phyloP scores from a whole-genome alignment of 805 yeast genomes.

The Starmerella kuoi region DNA sequence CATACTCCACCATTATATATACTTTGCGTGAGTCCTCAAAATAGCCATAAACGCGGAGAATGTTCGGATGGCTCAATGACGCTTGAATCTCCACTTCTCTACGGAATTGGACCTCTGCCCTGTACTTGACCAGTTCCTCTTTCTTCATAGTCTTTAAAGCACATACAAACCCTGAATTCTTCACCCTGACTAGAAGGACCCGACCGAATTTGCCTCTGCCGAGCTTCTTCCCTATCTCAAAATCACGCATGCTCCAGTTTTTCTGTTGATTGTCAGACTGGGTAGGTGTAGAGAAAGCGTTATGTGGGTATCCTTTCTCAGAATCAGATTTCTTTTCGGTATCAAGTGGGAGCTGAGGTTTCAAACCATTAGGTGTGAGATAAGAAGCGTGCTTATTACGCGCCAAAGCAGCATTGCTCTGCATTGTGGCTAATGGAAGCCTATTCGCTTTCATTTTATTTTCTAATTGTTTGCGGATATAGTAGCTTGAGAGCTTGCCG shows the following conservation, averaged over 20 bases:
- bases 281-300: background rate
- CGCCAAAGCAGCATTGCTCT: constrained; percentile 5
- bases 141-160: constrained; percentile 90
- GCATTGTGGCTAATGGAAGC: constrained; percentile 1
- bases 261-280: background rate
- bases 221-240: constrained; percentile 73
- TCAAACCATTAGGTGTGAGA: background rate
- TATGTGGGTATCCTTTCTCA: background rate
- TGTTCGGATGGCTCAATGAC: constrained; percentile 57
- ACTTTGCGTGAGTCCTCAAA: constrained; percentile 73
- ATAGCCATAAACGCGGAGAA: constrained; percentile 71
- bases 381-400: no score
- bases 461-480: no score
- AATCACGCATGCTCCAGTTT: constrained; percentile 43
- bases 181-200: constrained; percentile 80
- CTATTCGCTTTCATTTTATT: background rate
- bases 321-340: background rate
- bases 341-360: no score
- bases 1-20: constrained; percentile 72
- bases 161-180: constrained; percentile 60
- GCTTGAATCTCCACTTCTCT: constrained; percentile 89
- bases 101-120: constrained; percentile 72
- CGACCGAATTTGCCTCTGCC: constrained; percentile 93
- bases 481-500: no score
- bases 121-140: constrained; percentile 57